These are phyloP conservation scores for Parasitella parasitica DNA, from an alignment of 371 early-diverging fungal genomes.

Conservation along the genomic window DNA sequence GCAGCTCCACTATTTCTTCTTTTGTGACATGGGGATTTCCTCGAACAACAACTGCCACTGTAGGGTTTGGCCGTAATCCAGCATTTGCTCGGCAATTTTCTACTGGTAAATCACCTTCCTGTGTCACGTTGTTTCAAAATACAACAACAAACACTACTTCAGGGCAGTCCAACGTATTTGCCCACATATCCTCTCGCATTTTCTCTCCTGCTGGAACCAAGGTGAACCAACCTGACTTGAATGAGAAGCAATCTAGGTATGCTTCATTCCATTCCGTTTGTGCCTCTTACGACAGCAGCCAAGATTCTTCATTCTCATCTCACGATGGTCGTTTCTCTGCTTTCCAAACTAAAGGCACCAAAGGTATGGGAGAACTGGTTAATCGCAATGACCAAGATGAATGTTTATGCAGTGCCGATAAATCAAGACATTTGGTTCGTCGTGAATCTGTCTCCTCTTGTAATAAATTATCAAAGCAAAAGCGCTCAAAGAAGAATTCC, in stretches of 20 bases:
- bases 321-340: neutral
- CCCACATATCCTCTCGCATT: slow-evolving; percentile 27
- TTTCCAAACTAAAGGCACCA: neutral
- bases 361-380: slow-evolving; percentile 15
- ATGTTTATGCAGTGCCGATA: neutral
- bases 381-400: neutral
- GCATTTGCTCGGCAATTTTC: slow-evolving; percentile 26
- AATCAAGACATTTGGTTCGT: neutral
- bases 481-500: neutral
- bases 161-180: slow-evolving; percentile 16
- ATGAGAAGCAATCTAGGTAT: slow-evolving; percentile 1
- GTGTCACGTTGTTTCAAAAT: slow-evolving; percentile 17
- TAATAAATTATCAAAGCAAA: neutral
- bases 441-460: slow-evolving; percentile 2
- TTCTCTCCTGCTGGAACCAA: slow-evolving; percentile 24
- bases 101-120: slow-evolving; percentile 20
- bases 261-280: neutral
- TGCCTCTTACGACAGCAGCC: neutral
- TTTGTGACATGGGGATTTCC: slow-evolving; percentile 26
- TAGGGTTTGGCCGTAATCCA: slow-evolving; percentile 14
- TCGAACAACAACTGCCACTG: slow-evolving; percentile 14
- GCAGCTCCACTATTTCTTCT: neutral
- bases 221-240: slow-evolving; percentile 1
- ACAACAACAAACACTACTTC: slow-evolving; percentile 7
- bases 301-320: neutral